Base-by-base conservation (phyloP, 768 basidiomycete species). In the Tulasnella sp. region DNA sequence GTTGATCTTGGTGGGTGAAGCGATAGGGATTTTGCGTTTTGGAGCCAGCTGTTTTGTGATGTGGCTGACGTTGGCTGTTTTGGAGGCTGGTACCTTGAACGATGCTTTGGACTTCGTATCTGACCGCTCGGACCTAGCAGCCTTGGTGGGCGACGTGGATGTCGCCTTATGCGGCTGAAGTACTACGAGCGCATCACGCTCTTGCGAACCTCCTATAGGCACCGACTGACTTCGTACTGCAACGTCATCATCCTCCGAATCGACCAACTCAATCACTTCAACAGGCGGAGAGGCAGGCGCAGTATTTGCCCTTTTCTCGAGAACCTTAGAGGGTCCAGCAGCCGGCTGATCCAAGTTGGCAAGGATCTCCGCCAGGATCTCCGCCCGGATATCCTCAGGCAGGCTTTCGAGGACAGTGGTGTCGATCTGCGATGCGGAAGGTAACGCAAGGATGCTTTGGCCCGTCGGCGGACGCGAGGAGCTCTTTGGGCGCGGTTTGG, bases 371-470 rank as follows among this genome's bases (percentile, higher is more conserved):
- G 67, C 68, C 64, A 85, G 77, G 9, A 88, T 69, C 65, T 90
- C 87, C 59, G 75, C 71, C 21, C 80, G 78, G 6, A 89, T 70
- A 23, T 86, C 83, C 9, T 70, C 73, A 0, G 87, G 86, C 29
- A 90, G 72, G 1, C 82, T 83, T 35, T 81, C 75, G 50, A 86
- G 78, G 1, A 88, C 81, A 3, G 74, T 73, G 69, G 69, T 75
- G 65, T 89, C 86, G 8, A 89, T 73, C 65, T 89, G 86, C 0
- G 85, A 86, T 63, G 86, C 77, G 2, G 82, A 79, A 3, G 85
- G 86, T 17, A 86, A 70, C 35, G 23, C 60, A 35, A 45, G 17
- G 32, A 60, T 35, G 49, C 55, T 48, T 31, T 11, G 36, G 21
- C 23, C 31, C n/a, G n/a, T n/a, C n/a, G n/a, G n/a, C n/a, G n/a